phyloP scores from a whole-genome alignment of 192 early-diverging fungal genomes.

The Endogone sp. region DNA sequence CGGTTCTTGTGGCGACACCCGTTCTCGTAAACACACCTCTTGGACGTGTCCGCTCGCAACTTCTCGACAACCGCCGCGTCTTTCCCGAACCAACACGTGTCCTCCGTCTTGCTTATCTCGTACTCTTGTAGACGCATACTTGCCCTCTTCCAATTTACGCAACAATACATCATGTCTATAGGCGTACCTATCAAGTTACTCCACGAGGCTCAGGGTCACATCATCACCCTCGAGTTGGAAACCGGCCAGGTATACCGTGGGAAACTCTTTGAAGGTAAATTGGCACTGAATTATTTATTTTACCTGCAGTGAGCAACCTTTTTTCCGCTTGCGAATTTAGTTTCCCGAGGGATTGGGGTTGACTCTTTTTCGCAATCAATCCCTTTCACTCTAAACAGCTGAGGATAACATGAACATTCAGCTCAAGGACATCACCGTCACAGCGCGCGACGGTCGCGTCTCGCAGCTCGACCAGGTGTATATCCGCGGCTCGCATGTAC shows the following conservation, averaged over 20 bases:
- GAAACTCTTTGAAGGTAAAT: conserved; percentile 78
- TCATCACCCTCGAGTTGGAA: conserved; percentile 93
- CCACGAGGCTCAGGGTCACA: conserved; percentile 97
- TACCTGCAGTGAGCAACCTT: too few species aligned
- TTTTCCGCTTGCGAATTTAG: not conserved
- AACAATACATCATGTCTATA: conserved; percentile 65
- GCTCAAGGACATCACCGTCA: conserved; percentile 91
- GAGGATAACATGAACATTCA: conserved; percentile 99
- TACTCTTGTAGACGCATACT: not conserved
- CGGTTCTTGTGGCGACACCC: not conserved
- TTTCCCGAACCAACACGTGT: not conserved
- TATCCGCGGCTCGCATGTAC: conserved; percentile 87
- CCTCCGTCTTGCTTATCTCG: not conserved
- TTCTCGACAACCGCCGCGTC: not conserved
- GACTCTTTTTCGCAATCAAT: too few species aligned
- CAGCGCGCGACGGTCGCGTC: conserved; percentile 86
- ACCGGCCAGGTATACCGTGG: conserved; percentile 94
- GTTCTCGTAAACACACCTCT: not conserved
- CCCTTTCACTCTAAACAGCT: conserved; percentile 30
- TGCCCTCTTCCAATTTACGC: not conserved
- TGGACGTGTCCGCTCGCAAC: too few species aligned
- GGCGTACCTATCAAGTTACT: conserved; percentile 93
- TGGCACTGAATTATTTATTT: too few species aligned
- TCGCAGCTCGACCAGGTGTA: conserved; percentile 95
- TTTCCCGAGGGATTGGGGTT: too few species aligned